These are phyloP conservation scores for Tricladium varicosporioides DNA, from an alignment of 2,329 filamentous ascomycete species.

Conservation along the genomic window DNA sequence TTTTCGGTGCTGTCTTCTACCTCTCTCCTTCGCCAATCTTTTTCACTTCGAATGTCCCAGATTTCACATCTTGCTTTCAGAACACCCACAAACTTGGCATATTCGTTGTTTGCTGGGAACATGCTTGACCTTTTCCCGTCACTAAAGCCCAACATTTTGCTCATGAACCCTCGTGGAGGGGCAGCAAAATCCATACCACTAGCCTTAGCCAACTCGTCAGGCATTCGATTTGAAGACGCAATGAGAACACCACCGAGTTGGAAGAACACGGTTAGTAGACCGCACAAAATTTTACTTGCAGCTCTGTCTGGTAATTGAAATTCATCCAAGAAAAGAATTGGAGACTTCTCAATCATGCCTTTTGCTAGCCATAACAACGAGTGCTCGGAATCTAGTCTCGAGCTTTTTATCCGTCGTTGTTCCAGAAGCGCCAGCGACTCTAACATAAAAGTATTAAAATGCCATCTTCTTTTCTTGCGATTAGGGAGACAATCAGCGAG, in stretches of 20 bases:
- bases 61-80: constrained; percentile 76
- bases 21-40: constrained; percentile 67
- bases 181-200: constrained; percentile 64
- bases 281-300: constrained; percentile 75
- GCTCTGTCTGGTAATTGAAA: constrained; percentile 80
- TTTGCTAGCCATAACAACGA: constrained; percentile 72
- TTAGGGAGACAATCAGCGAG: constrained; percentile 77
- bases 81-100: constrained; percentile 72
- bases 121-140: constrained; percentile 29
- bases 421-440: constrained; percentile 73
- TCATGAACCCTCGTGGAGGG: constrained; percentile 51
- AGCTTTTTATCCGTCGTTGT: constrained; percentile 33
- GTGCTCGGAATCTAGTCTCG: constrained; percentile 48
- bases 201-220: constrained; percentile 75
- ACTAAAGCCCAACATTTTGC: constrained; percentile 46
- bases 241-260: constrained; percentile 78
- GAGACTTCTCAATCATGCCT: constrained; percentile 71
- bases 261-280: constrained; percentile 77
- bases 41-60: constrained; percentile 77
- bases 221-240: constrained; percentile 80
- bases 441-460: constrained; percentile 86
- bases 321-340: constrained; percentile 78
- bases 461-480: constrained; percentile 70
- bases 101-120: constrained; percentile 65
- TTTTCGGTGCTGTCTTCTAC: constrained; percentile 33